Evolutionary conservation across 176 grass and related monocot genomes (phyloP).

Genomic region (Zoysia japonica): DNA sequence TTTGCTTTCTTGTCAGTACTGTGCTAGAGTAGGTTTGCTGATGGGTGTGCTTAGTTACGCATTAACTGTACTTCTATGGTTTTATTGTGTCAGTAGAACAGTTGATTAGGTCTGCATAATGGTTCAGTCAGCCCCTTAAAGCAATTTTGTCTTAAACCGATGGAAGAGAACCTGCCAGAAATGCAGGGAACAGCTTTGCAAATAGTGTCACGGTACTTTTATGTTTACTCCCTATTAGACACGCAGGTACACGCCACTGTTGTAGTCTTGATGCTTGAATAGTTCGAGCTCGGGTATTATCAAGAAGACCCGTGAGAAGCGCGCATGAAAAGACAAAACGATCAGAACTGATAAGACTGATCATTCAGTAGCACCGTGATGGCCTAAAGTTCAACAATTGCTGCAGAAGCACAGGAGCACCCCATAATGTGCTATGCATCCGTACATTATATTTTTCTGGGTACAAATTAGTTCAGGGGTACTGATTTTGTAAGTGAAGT

Average conservation of each 20-base stretch:
- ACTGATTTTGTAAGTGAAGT: slow-evolving; percentile 1
- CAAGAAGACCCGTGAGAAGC: slow-evolving; percentile 28
- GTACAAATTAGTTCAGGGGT: neutral
- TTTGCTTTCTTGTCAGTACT: too few species aligned
- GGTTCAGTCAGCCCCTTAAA: slow-evolving; percentile 1
- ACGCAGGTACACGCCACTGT: neutral
- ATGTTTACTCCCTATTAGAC: neutral
- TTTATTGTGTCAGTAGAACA: slow-evolving; percentile 5
- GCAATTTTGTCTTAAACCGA: slow-evolving; percentile 17
- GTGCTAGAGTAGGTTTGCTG: neutral
- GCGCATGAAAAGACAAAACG: slow-evolving; percentile 13
- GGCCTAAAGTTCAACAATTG: slow-evolving; percentile 28
- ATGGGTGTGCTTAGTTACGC: neutral
- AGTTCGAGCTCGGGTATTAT: neutral
- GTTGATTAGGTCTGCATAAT: slow-evolving; percentile 29
- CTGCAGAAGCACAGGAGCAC: slow-evolving; percentile 23
- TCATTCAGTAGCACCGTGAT: slow-evolving; percentile 37
- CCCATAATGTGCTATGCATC: neutral
- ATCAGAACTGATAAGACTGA: slow-evolving; percentile 38
- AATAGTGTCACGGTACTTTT: neutral
- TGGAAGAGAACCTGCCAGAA: slow-evolving; percentile 31
- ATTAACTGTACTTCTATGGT: neutral
- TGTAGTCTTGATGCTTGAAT: neutral
- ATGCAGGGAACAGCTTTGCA: neutral
- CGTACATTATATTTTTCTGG: neutral